Evolutionary conservation across 495 filamentous ascomycete species (phyloP).

Genomic region (Penicillium silybi): DNA sequence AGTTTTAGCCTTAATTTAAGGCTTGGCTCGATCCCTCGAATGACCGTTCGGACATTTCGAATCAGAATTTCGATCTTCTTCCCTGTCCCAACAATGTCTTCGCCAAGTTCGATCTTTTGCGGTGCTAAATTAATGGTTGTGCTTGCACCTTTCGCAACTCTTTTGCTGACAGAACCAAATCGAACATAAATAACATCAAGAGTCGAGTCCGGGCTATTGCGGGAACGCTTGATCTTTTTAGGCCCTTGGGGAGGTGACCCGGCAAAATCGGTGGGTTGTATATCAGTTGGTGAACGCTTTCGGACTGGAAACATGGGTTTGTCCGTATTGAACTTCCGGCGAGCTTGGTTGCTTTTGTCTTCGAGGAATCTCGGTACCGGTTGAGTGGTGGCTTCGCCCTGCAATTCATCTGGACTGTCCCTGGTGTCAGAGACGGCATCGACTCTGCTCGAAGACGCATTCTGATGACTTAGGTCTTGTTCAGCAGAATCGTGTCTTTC

Average conservation of each 20-base stretch:
- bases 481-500: neutral
- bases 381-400: constrained; percentile 34
- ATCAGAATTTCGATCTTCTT: constrained; percentile 13
- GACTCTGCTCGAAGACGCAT: constrained; percentile 2
- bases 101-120: constrained; percentile 6
- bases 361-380: constrained; percentile 2
- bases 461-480: neutral
- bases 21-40: constrained; percentile 22
- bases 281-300: constrained; percentile 32
- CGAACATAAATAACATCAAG: constrained; percentile 15
- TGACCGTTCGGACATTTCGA: constrained; percentile 15
- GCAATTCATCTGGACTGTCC: constrained; percentile 45
- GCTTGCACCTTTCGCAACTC: neutral
- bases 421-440: constrained; percentile 13
- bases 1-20: constrained; percentile 34
- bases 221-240: constrained; percentile 17
- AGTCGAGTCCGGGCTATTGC: constrained; percentile 2
- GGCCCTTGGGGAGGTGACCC: constrained; percentile 6
- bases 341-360: constrained; percentile 1
- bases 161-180: constrained; percentile 18
- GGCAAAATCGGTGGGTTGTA: constrained; percentile 26
- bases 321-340: neutral
- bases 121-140: constrained; percentile 12
- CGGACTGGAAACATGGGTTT: neutral
- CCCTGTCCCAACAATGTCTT: neutral